Evolutionary conservation across 1,139 yeast genomes (phyloP).

Genomic region (Tardiomyces digboiensis): DNA sequence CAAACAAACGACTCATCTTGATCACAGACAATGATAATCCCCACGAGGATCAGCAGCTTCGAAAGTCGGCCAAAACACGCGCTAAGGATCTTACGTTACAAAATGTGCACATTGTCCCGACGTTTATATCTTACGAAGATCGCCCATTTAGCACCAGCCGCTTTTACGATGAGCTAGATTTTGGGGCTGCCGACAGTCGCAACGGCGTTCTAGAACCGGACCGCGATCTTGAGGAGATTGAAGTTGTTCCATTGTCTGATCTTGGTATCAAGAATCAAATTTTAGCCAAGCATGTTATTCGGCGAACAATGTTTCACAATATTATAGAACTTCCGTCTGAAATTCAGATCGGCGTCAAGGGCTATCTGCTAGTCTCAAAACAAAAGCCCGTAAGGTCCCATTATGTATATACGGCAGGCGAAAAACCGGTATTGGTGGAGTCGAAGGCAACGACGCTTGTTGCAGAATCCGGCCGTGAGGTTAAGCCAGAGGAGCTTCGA

Average conservation of each 20-base stretch:
- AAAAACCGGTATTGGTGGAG: constrained; percentile 43
- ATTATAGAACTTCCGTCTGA: constrained; percentile 42
- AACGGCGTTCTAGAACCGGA: background rate
- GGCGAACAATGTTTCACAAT: constrained; percentile 54
- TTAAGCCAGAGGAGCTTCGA: constrained; percentile 28
- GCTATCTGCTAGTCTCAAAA: constrained; percentile 53
- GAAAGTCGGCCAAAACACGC: constrained; percentile 40
- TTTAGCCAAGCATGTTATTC: constrained; percentile 47
- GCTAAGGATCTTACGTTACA: constrained; percentile 38
- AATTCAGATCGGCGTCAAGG: constrained; percentile 57
- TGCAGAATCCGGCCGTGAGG: constrained; percentile 36
- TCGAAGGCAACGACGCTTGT: constrained; percentile 33
- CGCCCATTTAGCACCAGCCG: constrained; percentile 40
- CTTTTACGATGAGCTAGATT: constrained; percentile 41
- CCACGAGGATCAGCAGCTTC: constrained; percentile 25
- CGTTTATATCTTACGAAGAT: constrained; percentile 39
- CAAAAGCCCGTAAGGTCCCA: constrained; percentile 39
- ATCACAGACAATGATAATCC: constrained; percentile 56
- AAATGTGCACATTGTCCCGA: constrained; percentile 49
- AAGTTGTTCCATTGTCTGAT: constrained; percentile 13
- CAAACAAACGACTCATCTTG: constrained; percentile 33
- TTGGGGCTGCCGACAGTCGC: background rate
- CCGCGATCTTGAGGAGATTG: constrained; percentile 8
- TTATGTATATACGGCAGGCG: constrained; percentile 44
- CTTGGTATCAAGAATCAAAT: constrained; percentile 41